These are phyloP conservation scores for Bisporella sp. DNA, from an alignment of 2,329 filamentous ascomycete species.

Conservation along the genomic window DNA sequence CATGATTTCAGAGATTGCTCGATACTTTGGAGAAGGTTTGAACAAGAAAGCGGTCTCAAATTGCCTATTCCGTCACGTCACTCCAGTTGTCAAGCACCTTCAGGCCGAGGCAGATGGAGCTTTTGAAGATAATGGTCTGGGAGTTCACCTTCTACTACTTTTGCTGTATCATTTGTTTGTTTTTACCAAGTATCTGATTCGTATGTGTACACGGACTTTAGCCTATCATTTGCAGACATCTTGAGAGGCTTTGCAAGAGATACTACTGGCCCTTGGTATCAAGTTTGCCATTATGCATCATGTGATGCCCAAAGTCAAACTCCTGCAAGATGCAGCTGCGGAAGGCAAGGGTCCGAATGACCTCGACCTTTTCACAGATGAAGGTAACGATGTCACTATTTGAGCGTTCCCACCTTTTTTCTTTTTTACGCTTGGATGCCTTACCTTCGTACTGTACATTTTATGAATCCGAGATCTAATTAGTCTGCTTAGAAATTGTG, in stretches of 20 bases:
- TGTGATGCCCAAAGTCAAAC: slow-evolving; percentile 45
- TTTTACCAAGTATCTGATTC: background rate
- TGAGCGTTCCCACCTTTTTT: background rate
- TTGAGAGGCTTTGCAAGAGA: slow-evolving; percentile 39
- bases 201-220: no score
- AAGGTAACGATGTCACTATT: no score
- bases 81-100: slow-evolving; percentile 28
- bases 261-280: slow-evolving; percentile 46
- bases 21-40: slow-evolving; percentile 47
- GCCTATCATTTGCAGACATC: no score
- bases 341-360: slow-evolving; percentile 35
- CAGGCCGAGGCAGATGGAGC: slow-evolving; percentile 10
- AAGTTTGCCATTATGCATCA: slow-evolving; percentile 45
- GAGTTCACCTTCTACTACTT: background rate
- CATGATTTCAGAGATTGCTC: slow-evolving; percentile 43
- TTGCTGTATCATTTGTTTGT: background rate
- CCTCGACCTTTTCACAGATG: background rate
- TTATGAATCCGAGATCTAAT: no score
- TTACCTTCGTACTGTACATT: no score
- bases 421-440: no score
- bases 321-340: slow-evolving; percentile 36
- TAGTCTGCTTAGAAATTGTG: no score
- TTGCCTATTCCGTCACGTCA: slow-evolving; percentile 28
- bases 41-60: slow-evolving; percentile 39
- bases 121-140: background rate